phyloP scores from a whole-genome alignment of 768 basidiomycete species.

The Asterophora lycoperdoides region DNA sequence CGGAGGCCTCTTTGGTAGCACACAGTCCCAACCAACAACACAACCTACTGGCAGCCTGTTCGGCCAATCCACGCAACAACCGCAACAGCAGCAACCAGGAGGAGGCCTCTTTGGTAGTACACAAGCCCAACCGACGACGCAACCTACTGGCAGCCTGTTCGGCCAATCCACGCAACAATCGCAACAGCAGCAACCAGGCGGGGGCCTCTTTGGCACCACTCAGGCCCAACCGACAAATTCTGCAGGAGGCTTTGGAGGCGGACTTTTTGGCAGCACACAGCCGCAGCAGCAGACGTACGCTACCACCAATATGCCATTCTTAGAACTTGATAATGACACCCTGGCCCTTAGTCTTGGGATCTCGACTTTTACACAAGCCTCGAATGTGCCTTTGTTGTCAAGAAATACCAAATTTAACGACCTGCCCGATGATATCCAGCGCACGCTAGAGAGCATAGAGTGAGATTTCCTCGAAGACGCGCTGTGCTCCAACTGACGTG shows the following conservation, averaged over 20 bases:
- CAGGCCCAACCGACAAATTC: constrained; percentile 31
- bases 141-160: constrained; percentile 11
- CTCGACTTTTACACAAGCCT: constrained; percentile 16
- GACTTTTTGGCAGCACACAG: constrained; percentile 30
- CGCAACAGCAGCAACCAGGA: not conserved
- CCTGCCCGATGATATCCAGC: constrained; percentile 65
- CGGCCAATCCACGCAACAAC: constrained; percentile 17
- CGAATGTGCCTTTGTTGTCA: constrained; percentile 38
- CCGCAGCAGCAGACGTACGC: constrained; percentile 28
- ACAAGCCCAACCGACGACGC: constrained; percentile 15
- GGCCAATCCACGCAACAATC: constrained; percentile 8
- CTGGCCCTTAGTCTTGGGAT: not conserved
- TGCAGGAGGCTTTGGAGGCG: constrained; percentile 25
- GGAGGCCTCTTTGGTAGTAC: constrained; percentile 21
- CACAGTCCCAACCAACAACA: constrained; percentile 26
- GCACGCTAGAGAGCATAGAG: constrained; percentile 67
- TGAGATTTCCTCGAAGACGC: constrained; percentile 28
- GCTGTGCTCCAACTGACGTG: not conserved
- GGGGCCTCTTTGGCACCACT: constrained; percentile 22
- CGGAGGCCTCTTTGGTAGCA: constrained; percentile 21
- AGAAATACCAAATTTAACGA: constrained; percentile 80
- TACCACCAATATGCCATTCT: constrained; percentile 11
- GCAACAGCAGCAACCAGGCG: constrained; percentile 21
- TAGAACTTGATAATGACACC: not conserved
- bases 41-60: constrained; percentile 8